These are phyloP conservation scores for Mycena latifolia DNA, from an alignment of 768 basidiomycete species.

Conservation along the genomic window DNA sequence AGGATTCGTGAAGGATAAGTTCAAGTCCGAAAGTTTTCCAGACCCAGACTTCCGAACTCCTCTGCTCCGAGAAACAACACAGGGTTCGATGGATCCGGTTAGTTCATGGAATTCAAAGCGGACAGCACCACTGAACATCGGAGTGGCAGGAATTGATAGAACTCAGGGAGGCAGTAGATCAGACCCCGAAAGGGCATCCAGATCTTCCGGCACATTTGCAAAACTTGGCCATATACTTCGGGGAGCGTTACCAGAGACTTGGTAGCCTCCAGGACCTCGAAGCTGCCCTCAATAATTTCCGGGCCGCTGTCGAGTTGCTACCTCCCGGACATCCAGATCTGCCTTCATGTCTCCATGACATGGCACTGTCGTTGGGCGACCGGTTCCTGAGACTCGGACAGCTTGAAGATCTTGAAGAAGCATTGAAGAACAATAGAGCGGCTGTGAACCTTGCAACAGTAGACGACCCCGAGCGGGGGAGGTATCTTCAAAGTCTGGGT, in stretches of 20 bases:
- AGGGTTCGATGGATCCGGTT: too few species aligned
- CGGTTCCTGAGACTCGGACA: not conserved
- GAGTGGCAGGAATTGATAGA: too few species aligned
- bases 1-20: too few species aligned
- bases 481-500: not conserved
- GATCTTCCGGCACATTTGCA: not conserved
- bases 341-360: not conserved
- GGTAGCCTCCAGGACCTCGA: not conserved
- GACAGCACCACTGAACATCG: too few species aligned
- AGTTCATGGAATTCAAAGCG: too few species aligned
- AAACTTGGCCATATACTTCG: not conserved
- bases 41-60: too few species aligned
- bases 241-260: not conserved
- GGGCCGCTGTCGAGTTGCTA: not conserved
- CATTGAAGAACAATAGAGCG: not conserved
- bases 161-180: too few species aligned
- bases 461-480: not conserved
- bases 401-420: not conserved
- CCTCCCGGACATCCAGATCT: not conserved
- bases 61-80: too few species aligned
- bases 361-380: not conserved
- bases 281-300: not conserved
- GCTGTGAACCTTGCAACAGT: not conserved
- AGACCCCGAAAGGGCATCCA: not conserved
- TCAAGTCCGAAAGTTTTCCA: too few species aligned